phyloP scores from a whole-genome alignment of 345 rosid genomes.

The Salix caprea region DNA sequence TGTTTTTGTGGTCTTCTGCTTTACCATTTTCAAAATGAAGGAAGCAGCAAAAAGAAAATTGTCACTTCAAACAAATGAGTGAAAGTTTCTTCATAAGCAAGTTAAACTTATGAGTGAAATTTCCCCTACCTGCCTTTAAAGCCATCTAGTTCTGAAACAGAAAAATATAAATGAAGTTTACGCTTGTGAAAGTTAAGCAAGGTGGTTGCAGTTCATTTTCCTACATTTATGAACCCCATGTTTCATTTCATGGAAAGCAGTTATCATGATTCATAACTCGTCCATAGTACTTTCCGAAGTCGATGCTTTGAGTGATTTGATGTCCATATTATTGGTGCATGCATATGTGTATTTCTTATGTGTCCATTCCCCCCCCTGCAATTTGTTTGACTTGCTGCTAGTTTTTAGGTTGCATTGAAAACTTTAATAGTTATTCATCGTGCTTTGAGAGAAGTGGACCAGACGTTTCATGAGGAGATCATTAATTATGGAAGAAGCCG shows the following conservation, averaged over 20 bases:
- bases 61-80: neutral
- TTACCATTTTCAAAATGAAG: neutral
- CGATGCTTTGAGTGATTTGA: neutral
- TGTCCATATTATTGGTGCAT: neutral
- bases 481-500: slow-evolving; percentile 90
- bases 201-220: neutral
- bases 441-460: slow-evolving; percentile 96
- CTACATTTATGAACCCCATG: neutral
- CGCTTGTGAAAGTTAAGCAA: neutral
- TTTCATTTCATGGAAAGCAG: neutral
- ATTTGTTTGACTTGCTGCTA: slow-evolving; percentile 10
- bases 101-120: neutral
- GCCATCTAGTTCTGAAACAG: neutral
- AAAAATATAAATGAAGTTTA: neutral
- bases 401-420: slow-evolving; percentile 82
- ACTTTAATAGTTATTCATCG: slow-evolving; percentile 90
- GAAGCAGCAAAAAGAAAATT: neutral
- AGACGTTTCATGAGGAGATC: slow-evolving; percentile 90
- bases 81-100: neutral
- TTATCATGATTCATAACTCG: neutral
- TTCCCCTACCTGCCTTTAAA: neutral
- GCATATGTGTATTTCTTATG: neutral
- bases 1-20: neutral
- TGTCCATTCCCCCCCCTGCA: neutral
- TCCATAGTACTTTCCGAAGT: neutral